Conservation (phyloP, 2,329 filamentous ascomycete species). For the Rhinocladiella mackenziei region DNA sequence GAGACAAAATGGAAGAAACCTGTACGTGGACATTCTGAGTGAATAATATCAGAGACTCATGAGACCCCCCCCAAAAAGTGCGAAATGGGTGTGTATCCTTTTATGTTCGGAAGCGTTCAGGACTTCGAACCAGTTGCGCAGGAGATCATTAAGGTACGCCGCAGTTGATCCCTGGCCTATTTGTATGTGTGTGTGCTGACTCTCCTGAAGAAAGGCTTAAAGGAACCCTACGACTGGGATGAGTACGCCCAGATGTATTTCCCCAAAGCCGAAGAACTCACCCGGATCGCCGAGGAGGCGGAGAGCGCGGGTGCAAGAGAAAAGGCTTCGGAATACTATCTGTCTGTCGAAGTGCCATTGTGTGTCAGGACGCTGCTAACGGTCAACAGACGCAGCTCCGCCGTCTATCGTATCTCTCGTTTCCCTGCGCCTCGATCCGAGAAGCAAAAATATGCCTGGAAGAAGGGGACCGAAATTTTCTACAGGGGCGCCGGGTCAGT, state of each 20-base stretch:
- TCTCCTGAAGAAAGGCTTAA: slow-evolving; percentile 49
- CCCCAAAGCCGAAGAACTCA: slow-evolving; percentile 57
- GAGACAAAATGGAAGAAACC: slow-evolving; percentile 72
- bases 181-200: not conserved
- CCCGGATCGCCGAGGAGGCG: slow-evolving; percentile 50
- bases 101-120: slow-evolving; percentile 66
- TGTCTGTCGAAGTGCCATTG: slow-evolving; percentile 14
- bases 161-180: slow-evolving; percentile 9
- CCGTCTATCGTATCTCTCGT: slow-evolving; percentile 68
- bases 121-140: slow-evolving; percentile 69
- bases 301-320: slow-evolving; percentile 47
- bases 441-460: slow-evolving; percentile 30
- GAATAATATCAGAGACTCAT: not conserved
- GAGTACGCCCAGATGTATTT: slow-evolving; percentile 63
- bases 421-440: slow-evolving; percentile 51
- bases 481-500: slow-evolving; percentile 30
- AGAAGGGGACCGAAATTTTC: slow-evolving; percentile 27
- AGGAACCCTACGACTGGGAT: slow-evolving; percentile 60
- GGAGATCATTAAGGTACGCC: slow-evolving; percentile 54
- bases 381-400: slow-evolving; percentile 65
- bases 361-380: slow-evolving; percentile 5
- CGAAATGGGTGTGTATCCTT: slow-evolving; percentile 64
- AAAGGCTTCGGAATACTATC: slow-evolving; percentile 50
- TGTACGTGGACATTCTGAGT: slow-evolving; percentile 39
- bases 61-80: slow-evolving; percentile 41